Base-by-base conservation (phyloP, 1,284 basidiomycete genomes). In the Exobasidium rhododendri region DNA sequence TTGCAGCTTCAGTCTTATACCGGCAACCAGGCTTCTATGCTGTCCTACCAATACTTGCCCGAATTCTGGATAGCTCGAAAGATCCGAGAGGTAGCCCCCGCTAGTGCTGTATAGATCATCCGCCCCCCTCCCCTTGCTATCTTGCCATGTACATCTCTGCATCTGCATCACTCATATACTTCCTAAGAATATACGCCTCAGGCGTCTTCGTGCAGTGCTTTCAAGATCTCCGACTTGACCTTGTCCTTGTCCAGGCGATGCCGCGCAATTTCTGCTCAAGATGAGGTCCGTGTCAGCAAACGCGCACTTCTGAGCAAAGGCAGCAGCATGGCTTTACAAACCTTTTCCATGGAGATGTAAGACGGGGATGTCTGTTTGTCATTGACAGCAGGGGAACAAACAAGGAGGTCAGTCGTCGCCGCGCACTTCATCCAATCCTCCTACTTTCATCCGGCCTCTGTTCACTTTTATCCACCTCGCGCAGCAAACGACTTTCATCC, bases 21-120 rank as follows among this genome's bases (percentile, higher is more conserved):
- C 5, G 90, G 87, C 66, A 91, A 92, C 71, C 83, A 86, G 3
- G 84, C 87, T 65, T 87, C 86, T 24, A 91, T 97, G 90, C 83
- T 97, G n/a, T 85, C 86, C 31, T 94, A 97, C 74, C 84, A 89
- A 20, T 97, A 97, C 80, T 85, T 88, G n/a, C 83, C 83, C 3
- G 69, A 74, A 56, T 80, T 81, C 58, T 81, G 79, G 74, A 77
- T 77, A 4, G 76, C 74, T 46, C 65, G 73, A 49, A 79, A 79
- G 56, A 66, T 74, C 43, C 62, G 64, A 17, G 67, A 77, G 29
- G 50, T 73, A 22, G 46, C 55, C 2, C 62, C 70, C 24, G 72
- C 74, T 30, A 67, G 68, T 2, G 61, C 44, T 26, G 69, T 74
- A 2, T 75, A 64, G 45, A n/a, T 3, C 17, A 45, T 3, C 4